Evolutionary conservation across 352 stramenopile genomes (phyloP).

Genomic region (Globisporangium mamillatum): DNA sequence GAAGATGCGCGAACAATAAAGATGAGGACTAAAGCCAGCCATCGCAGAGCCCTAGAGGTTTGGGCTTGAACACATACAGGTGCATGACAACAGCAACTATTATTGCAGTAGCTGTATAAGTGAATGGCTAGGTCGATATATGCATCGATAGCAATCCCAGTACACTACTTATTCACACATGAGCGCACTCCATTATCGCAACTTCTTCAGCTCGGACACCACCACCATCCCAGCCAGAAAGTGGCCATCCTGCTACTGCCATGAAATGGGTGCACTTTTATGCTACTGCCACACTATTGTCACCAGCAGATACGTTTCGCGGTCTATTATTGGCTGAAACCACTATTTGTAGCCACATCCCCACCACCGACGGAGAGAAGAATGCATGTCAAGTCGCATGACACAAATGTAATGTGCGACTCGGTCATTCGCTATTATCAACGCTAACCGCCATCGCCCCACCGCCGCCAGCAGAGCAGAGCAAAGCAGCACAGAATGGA

Average conservation of each 20-base stretch:
- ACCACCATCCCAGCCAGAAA: background rate
- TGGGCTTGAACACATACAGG: background rate
- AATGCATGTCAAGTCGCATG: background rate
- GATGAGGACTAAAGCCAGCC: background rate
- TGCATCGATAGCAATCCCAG: background rate
- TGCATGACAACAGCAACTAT: background rate
- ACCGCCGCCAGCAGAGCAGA: background rate
- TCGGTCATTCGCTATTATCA: background rate
- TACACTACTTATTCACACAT: background rate
- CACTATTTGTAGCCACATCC: background rate
- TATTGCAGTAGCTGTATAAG: background rate
- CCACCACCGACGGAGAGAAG: background rate
- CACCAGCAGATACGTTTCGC: constrained; percentile 15
- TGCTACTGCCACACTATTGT: constrained; percentile 11
- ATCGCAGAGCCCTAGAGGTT: background rate
- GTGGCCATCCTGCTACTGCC: background rate
- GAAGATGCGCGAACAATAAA: background rate
- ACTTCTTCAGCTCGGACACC: background rate
- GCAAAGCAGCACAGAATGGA: constrained; percentile 36
- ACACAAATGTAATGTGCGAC: background rate
- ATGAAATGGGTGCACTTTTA: constrained; percentile 9
- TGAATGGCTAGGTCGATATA: background rate
- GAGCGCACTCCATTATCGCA: background rate
- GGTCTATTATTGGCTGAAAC: constrained; percentile 15
- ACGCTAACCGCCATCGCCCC: background rate